Evolutionary conservation across 208 protist species (phyloP), one percentile per base, ranked within the genome.

Genomic region (Leishmania tarentolae): DNA sequence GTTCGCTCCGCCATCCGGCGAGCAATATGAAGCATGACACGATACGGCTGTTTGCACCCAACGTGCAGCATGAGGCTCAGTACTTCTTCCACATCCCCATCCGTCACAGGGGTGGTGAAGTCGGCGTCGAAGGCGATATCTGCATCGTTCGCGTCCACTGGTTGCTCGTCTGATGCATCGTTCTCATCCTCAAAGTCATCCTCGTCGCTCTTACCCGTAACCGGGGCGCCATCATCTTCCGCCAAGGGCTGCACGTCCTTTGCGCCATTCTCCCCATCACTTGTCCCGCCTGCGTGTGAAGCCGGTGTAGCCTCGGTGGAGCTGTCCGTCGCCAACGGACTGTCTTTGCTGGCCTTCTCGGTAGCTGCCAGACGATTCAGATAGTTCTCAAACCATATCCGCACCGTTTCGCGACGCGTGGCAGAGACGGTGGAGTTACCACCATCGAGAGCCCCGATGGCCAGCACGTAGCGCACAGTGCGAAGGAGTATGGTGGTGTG

Each of bases 21-120:
- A 19, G 70, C 66, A 19, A 76, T 37, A 35, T 65, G 35, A 13
- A 44, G 35, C 24, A 81, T 75, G 44, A 52, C 46, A 6, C 69
- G 40, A n/a, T 56, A 56, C 35, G 87, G 61, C 6, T 83, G 50
- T 37, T 84, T 87, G 71, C 57, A 78, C 0, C 87, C 89, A 37
- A 76, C 57, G 19, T 83, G 73, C 28, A 89, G 65, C 46, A 81
- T 70, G 0, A 85, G 47, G 42, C 68, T 76, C 69, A 92, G 73
- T 8, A 92, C 75, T 31, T 53, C 52, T 53, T 92, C 89, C 37
- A 92, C 53, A 19, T 85, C 86, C 11, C 56, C 81, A 6, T 86
- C 83, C 3, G 81, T 83, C 6, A 86, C 52, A 0, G 70, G 35
- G 2, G 46, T 63, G 24, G 68, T 79, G 59, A 81, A 78, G 52